Evolutionary conservation across 1,139 yeast species (phyloP), one percentile per base, ranked within the genome.

Genomic region (Petasospora fabianii): DNA sequence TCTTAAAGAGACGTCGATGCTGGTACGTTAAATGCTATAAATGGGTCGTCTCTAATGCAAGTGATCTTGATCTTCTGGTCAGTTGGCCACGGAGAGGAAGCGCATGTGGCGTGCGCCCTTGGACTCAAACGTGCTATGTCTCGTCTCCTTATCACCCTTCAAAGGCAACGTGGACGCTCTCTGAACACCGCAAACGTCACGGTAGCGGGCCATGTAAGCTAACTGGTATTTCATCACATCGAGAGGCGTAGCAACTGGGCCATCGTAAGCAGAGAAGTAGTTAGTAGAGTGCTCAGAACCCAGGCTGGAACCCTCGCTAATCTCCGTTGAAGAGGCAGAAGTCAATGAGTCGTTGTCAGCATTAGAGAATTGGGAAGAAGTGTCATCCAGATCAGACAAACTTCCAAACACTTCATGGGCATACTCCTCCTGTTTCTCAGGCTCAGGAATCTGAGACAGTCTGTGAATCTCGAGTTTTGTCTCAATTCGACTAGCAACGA

Each of bases 401-500:
- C 36, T 36, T 3, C 37, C 43, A 28, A 43, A 36, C 31, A 35
- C 24, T 14, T 37, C 44, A 12, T 39, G 42, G 6, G 39, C 28
- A 15, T 28, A 28, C 27, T 39, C 39, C 17, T 34, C 39, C 19
- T 18, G 37, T 30, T 4, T 34, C 35, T 27, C 31, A 12, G 48
- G 46, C 22, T 38, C 47, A 34, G 47, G 37, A 14, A 41, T 43
- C 27, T 39, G 45, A 3, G 49, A 36, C 14, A 46, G 30, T 16
- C 30, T 40, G 32, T 38, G 22, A 12, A 42, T 24, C 13, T 48
- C 50, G 24, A 51, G 16, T 27, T 51, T 51, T 24, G 48, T 40
- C 30, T 46, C 41, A 16, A 49, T 49, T 36, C 53, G 35, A 29
- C 38, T 34, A 3, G 53, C 45, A 19, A 51, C 43, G 8, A 47